Percentiles rank a stretch among this genome's conserved stretches.
Conservation (phyloP, 768 basidiomycete species). For the Phaeolepiota aurea region DNA sequence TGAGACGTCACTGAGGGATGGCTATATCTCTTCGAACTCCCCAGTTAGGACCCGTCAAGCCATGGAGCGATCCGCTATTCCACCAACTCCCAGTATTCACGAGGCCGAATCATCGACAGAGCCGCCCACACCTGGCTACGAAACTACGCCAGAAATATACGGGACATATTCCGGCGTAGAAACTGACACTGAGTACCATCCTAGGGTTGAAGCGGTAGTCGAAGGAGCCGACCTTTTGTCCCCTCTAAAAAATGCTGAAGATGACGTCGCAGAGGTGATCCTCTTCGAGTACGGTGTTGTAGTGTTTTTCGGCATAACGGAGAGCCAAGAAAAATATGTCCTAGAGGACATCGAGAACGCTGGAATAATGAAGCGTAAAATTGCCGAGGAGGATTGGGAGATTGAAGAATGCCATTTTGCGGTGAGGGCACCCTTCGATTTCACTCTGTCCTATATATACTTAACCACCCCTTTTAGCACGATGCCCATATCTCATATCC, state of each 20-base stretch:
- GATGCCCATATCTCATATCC: constrained; percentile 80
- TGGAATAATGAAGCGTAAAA: constrained; percentile 53
- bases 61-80: constrained; percentile 1
- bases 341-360: constrained; percentile 78
- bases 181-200: constrained; percentile 11
- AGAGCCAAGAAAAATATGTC: constrained; percentile 72
- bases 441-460: not conserved
- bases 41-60: constrained; percentile 24
- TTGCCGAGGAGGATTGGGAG: constrained; percentile 75
- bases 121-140: not conserved
- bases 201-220: constrained; percentile 6
- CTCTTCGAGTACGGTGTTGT: constrained; percentile 87
- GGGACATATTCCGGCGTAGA: constrained; percentile 4
- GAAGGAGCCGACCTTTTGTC: constrained; percentile 4
- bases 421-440: too few species aligned
- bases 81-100: constrained; percentile 1
- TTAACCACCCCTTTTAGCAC: constrained; percentile 41
- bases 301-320: constrained; percentile 85
- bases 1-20: constrained; percentile 34
- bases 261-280: constrained; percentile 62
- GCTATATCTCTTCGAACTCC: constrained; percentile 55
- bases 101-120: not conserved
- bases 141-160: too few species aligned
- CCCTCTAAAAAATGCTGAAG: constrained; percentile 20
- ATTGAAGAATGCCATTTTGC: constrained; percentile 89